Percentiles rank a stretch among this genome's conserved stretches.
Evolutionary conservation across 768 basidiomycete species (phyloP).

Genomic region (Chalciporus piperatus): DNA sequence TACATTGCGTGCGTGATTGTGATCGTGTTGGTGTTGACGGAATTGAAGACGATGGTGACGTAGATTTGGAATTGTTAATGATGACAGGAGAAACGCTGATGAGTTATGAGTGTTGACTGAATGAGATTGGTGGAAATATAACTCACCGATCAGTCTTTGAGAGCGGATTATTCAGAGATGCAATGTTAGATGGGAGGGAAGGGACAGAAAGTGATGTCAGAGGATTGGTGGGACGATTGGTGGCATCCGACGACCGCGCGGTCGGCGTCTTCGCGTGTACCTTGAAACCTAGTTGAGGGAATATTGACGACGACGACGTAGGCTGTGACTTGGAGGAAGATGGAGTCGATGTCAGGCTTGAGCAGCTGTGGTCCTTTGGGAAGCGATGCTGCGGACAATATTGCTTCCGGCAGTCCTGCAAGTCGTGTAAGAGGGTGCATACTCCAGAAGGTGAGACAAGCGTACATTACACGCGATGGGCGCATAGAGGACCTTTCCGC

Average conservation of each 20-base stretch:
- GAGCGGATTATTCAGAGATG: conserved; percentile 35
- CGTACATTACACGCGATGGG: conserved; percentile 75
- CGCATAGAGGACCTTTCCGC: conserved; percentile 70
- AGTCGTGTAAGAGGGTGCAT: neutral
- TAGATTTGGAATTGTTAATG: conserved; percentile 22
- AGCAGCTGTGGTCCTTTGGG: conserved; percentile 67
- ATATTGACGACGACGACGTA: neutral
- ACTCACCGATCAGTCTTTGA: conserved; percentile 65
- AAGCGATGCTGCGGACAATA: conserved; percentile 82
- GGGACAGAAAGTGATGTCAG: conserved; percentile 9
- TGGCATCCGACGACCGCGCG: conserved; percentile 5
- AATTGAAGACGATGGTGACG: neutral
- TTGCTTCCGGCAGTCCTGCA: conserved; percentile 64
- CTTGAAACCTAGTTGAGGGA: conserved; percentile 5
- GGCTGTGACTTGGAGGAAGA: conserved; percentile 14
- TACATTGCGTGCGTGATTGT: conserved; percentile 15
- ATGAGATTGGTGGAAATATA: conserved; percentile 18
- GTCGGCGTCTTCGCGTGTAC: neutral
- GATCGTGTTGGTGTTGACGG: conserved; percentile 16
- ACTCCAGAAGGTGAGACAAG: conserved; percentile 11
- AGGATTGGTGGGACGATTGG: conserved; percentile 1
- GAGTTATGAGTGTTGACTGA: conserved; percentile 66
- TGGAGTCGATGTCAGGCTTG: conserved; percentile 14
- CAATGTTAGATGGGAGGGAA: conserved; percentile 10
- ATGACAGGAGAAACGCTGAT: conserved; percentile 39